Percentiles rank a stretch among this genome's conserved stretches.
Conservation (phyloP, 2,329 filamentous ascomycete species). For the Alternaria sp. region DNA sequence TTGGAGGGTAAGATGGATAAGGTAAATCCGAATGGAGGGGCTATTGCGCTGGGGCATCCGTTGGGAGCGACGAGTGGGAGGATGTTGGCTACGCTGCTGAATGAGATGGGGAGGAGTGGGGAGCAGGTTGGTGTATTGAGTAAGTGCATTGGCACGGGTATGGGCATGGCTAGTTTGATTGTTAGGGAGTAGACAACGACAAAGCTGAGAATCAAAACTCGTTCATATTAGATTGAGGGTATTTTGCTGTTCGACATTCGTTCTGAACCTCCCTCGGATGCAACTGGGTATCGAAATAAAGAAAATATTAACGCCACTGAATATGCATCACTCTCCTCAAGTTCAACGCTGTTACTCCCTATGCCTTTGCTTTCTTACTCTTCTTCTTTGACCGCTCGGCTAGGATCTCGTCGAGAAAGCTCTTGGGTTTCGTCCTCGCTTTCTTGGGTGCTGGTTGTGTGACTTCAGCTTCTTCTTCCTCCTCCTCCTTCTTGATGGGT, state of each 20-base stretch:
- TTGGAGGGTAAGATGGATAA: constrained; percentile 70
- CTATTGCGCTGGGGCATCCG: constrained; percentile 92
- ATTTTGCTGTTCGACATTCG: not conserved
- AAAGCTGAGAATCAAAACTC: not conserved
- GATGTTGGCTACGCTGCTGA: constrained; percentile 76
- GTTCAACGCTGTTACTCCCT: not conserved
- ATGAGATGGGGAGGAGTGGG: constrained; percentile 69
- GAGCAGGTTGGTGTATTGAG: constrained; percentile 83
- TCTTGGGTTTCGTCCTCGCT: constrained; percentile 49
- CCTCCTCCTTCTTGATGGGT: constrained; percentile 9
- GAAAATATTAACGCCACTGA: not conserved
- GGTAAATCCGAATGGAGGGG: constrained; percentile 91
- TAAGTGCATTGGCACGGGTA: constrained; percentile 73
- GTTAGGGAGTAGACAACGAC: constrained; percentile 50
- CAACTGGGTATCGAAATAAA: not conserved
- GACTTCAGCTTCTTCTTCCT: constrained; percentile 3
- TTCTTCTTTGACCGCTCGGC: constrained; percentile 59
- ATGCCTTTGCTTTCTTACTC: constrained; percentile 41
- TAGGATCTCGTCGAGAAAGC: constrained; percentile 63
- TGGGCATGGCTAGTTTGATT: constrained; percentile 61
- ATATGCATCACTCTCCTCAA: not conserved
- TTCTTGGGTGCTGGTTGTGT: constrained; percentile 21
- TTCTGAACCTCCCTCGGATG: not conserved
- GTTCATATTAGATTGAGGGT: not conserved
- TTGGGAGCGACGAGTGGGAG: constrained; percentile 86